Base-by-base conservation (phyloP, 1,139 yeast genomes). In the Suhomyces panamericanus region DNA sequence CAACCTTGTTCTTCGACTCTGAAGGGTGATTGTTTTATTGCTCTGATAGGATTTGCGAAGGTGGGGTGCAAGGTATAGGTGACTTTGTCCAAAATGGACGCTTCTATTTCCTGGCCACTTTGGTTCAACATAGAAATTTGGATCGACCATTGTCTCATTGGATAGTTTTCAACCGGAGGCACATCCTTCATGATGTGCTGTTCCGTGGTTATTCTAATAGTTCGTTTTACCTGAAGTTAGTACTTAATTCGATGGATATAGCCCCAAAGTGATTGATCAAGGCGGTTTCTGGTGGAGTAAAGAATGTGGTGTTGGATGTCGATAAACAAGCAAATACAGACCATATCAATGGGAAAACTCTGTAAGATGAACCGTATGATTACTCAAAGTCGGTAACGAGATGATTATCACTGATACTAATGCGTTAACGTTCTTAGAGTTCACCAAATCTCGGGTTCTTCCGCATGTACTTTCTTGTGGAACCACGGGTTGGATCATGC, bases 21-120 rank as follows among this genome's bases (percentile, higher is more conserved):
- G 69, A 91, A 93, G n/a, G 99, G 99, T 16, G 87, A 81, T 58
- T 83, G 83, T 59, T 87, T 89, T 58, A 89, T 66, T 7, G 85
- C 75, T 67, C 98, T 79, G 52, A 80, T 83, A 10, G 98, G 99
- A 63, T 89, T 89, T 44, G 83, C 81, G 67, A 93, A 93, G 12
- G 99, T 93, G 32, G 98, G 98, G 72, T 93, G 99, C 55, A 93
- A 78, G 57, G 89, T 84, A 65, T 91, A 93, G 15, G 96, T 88
- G 43, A 90, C 98, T 66, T 85, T 88, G 63, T 93, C 98, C 62
- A 93, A 87, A 47, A 93, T 80, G 42, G 76, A 83, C 4, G 98
- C 98, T 17, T 97, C 91, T 42, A 87, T 73, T 57, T 87, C 95
- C 48, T 84, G 79, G 29, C 96, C 97, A 47, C 81, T 78, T 49